Conservation (phyloP, 495 filamentous ascomycete genomes). For the Aspergillus baeticus region DNA sequence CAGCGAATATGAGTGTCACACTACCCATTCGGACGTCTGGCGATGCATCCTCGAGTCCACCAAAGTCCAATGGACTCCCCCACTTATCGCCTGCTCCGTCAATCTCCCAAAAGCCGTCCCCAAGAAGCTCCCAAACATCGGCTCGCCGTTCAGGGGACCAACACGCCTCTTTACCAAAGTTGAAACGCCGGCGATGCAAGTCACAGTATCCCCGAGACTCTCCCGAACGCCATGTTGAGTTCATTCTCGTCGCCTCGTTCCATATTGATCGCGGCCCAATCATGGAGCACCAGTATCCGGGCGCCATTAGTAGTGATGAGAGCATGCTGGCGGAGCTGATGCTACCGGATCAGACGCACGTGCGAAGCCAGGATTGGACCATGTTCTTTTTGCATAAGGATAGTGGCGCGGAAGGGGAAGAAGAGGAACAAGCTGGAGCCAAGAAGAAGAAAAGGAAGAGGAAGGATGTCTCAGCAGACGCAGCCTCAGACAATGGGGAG, state of each 20-base stretch:
- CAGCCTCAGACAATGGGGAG: slow-evolving; percentile 50
- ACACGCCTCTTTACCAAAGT: slow-evolving; percentile 10
- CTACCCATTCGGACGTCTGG: slow-evolving; percentile 45
- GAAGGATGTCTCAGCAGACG: slow-evolving; percentile 22
- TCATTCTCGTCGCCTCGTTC: slow-evolving; percentile 97
- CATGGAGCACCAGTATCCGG: slow-evolving; percentile 98
- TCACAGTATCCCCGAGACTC: slow-evolving; percentile 84
- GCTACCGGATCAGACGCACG: slow-evolving; percentile 96
- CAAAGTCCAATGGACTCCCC: slow-evolving; percentile 51
- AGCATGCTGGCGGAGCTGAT: slow-evolving; percentile 98
- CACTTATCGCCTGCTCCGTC: slow-evolving; percentile 53
- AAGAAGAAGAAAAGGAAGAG: slow-evolving; percentile 55
- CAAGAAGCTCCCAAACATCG: slow-evolving; percentile 42
- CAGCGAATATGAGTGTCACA: slow-evolving; percentile 39
- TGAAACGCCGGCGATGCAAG: slow-evolving; percentile 55
- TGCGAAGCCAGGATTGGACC: slow-evolving; percentile 96
- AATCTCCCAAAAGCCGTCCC: slow-evolving; percentile 53
- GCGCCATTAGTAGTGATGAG: slow-evolving; percentile 94
- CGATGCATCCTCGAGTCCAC: slow-evolving; percentile 46
- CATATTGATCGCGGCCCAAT: slow-evolving; percentile 93
- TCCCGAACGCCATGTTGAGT: slow-evolving; percentile 92
- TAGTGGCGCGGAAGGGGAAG: slow-evolving; percentile 67
- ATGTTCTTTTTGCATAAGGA: slow-evolving; percentile 99
- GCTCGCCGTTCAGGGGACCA: slow-evolving; percentile 45
- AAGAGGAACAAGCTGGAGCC: slow-evolving; percentile 51